These are phyloP conservation scores for Metarhizium anisopliae DNA, from an alignment of 2,329 filamentous ascomycete species.

Conservation along the genomic window DNA sequence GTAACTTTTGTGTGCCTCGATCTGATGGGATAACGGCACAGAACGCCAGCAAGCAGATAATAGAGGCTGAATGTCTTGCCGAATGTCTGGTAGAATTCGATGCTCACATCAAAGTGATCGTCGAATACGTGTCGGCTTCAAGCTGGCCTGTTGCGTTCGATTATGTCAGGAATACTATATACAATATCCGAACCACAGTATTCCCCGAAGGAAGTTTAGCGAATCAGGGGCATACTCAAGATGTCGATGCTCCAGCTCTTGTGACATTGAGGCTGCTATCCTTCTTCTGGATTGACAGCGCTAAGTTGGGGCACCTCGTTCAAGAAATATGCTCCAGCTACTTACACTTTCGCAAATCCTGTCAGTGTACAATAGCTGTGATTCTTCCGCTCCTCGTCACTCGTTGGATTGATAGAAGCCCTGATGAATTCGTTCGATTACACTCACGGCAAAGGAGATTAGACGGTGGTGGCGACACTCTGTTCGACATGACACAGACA, in stretches of 20 bases:
- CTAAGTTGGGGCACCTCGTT: constrained; percentile 52
- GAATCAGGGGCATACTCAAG: constrained; percentile 26
- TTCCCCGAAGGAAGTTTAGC: constrained; percentile 29
- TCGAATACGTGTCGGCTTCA: constrained; percentile 57
- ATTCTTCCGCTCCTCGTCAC: constrained; percentile 54
- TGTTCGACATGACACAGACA: constrained; percentile 61
- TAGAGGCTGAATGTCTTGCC: constrained; percentile 18
- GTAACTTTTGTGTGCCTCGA: constrained; percentile 26
- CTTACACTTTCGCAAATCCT: constrained; percentile 54
- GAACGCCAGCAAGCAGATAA: constrained; percentile 9
- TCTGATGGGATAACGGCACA: constrained; percentile 9
- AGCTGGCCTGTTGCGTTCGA: constrained; percentile 54
- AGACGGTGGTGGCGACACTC: constrained; percentile 56
- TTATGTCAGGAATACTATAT: constrained; percentile 44
- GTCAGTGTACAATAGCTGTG: constrained; percentile 55
- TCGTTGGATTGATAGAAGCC: constrained; percentile 57
- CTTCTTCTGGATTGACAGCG: constrained; percentile 55
- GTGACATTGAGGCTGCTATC: constrained; percentile 50
- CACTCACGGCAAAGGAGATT: constrained; percentile 52
- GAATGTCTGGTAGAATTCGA: constrained; percentile 40
- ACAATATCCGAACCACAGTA: constrained; percentile 37
- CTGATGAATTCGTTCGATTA: constrained; percentile 54
- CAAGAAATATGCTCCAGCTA: constrained; percentile 61
- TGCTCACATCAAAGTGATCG: constrained; percentile 42
- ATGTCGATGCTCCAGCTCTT: constrained; percentile 44